Conservation (phyloP, 176 grass and related monocot species). For the Areca catechu region DNA sequence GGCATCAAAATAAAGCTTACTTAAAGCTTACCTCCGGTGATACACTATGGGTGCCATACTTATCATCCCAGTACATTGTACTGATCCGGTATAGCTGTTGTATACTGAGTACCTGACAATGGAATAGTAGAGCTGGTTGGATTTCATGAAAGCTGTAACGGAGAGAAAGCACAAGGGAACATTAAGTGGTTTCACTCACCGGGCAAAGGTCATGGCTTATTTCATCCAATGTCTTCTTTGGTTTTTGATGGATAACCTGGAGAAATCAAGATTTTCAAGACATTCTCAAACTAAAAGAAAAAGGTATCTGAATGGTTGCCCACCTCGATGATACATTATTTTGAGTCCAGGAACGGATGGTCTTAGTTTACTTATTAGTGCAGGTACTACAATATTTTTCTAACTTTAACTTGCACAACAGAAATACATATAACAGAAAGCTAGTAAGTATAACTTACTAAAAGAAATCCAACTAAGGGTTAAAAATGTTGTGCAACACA, state of each 20-base stretch:
- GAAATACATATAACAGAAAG: no score
- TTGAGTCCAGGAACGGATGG: no score
- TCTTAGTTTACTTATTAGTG: no score
- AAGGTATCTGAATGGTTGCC: no score
- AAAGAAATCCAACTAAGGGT: no score
- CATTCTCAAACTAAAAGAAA: slow-evolving; percentile 2
- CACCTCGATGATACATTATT: no score
- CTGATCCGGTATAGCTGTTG: slow-evolving; percentile 98
- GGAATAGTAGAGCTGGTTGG: slow-evolving; percentile 14
- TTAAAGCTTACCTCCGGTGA: slow-evolving; percentile 68
- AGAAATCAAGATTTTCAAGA: slow-evolving; percentile 24
- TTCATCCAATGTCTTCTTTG: slow-evolving; percentile 96
- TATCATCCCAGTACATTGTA: slow-evolving; percentile 99
- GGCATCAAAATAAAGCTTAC: slow-evolving; percentile 2
- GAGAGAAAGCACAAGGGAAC: slow-evolving; percentile 1
- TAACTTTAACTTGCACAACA: no score
- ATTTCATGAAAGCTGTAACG: slow-evolving; percentile 13
- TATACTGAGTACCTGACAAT: slow-evolving; percentile 81
- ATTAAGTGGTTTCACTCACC: slow-evolving; percentile 33
- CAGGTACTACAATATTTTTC: no score
- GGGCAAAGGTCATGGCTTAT: slow-evolving; percentile 99
- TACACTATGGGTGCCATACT: slow-evolving; percentile 93
- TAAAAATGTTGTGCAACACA: no score
- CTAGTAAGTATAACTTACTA: no score
- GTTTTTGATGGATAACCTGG: slow-evolving; percentile 99